These are phyloP conservation scores for Amanita subjunquillea DNA, from an alignment of 768 basidiomycete genomes.

Conservation along the genomic window DNA sequence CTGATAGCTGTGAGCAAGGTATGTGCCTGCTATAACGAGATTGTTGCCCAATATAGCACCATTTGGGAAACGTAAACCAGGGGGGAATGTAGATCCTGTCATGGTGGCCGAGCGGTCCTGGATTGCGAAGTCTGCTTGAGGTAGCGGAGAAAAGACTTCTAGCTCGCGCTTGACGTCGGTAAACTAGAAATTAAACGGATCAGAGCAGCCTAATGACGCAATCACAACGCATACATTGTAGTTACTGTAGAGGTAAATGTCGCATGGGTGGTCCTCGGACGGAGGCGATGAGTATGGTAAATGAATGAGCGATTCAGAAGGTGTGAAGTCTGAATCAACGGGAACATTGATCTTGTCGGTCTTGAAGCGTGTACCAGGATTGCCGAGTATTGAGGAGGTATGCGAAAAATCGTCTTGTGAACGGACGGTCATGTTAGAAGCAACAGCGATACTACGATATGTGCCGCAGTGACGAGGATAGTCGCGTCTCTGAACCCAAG, in stretches of 20 bases:
- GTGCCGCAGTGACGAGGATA: slow-evolving; percentile 95
- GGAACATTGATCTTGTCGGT: slow-evolving; percentile 26
- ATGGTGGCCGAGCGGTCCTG: slow-evolving; percentile 75
- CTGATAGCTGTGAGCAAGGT: slow-evolving; percentile 88
- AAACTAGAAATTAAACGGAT: slow-evolving; percentile 39
- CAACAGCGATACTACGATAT: slow-evolving; percentile 88
- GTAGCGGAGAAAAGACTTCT: slow-evolving; percentile 79
- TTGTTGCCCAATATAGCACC: slow-evolving; percentile 87
- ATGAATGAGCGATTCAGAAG: slow-evolving; percentile 52
- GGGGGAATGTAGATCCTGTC: slow-evolving; percentile 76
- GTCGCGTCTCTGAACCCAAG: slow-evolving; percentile 72
- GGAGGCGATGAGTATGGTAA: slow-evolving; percentile 70
- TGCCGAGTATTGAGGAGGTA: slow-evolving; percentile 34
- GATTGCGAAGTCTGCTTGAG: slow-evolving; percentile 66
- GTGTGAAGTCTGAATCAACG: slow-evolving; percentile 36
- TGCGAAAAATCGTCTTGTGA: slow-evolving; percentile 47
- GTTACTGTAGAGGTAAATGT: slow-evolving; percentile 90
- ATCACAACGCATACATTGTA: slow-evolving; percentile 61
- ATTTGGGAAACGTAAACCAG: slow-evolving; percentile 92
- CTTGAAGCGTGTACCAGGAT: slow-evolving; percentile 50
- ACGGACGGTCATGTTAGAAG: slow-evolving; percentile 58
- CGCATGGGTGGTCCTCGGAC: slow-evolving; percentile 67
- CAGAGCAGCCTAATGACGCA: slow-evolving; percentile 1
- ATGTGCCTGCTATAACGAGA: slow-evolving; percentile 91
- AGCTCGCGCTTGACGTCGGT: slow-evolving; percentile 94